Base-by-base conservation (phyloP, 805 yeast species). In the Ogataea dorogensis region DNA sequence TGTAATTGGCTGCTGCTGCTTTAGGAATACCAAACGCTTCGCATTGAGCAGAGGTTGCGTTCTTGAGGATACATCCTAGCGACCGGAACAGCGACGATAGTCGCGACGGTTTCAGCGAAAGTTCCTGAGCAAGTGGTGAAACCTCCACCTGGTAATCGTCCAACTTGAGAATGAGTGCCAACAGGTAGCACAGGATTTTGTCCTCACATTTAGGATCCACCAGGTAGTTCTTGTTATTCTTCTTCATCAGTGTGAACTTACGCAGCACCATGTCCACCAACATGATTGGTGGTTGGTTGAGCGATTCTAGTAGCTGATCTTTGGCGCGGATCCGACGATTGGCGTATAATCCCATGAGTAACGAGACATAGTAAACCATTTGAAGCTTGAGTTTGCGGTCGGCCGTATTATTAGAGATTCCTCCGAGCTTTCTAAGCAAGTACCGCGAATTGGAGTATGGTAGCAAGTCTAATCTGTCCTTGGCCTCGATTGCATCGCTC, bases 201-300 rank as follows among this genome's bases (percentile, higher is more conserved):
- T 87, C 96, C 60, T 87, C 96, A 54, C 78, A 76, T 51, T 77
- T 81, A 25, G 98, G 96, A 55, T 93, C 97, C 43, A 93, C 75
- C 44, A 75, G 68, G 58, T 75, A 91, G n/a, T 81, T 72, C 49
- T 81, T 75, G 44, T 81, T 87, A 56, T 81, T 82, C n/a, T 84
- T 65, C 59, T 76, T 79, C 19, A 73, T 54, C 18, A 81, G 73
- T 10, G 97, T 75, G 61, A 87, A 93, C 42, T 83, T 71, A 32
- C 73, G 73, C 42, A 93, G 62, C 21, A 86, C 61, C 25, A 86
- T 85, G 51, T 84, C 89, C 5, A 88, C 63, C 17, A 91, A 67
- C 3, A 68, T 53, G 40, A 85, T 87, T 13, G 95, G 88, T n/a
- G 91, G 86, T 40, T 73, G 70, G 50, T 79, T 76, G 49, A 86